phyloP scores from a whole-genome alignment of 331 rosid genomes.

The Ulmus americana region DNA sequence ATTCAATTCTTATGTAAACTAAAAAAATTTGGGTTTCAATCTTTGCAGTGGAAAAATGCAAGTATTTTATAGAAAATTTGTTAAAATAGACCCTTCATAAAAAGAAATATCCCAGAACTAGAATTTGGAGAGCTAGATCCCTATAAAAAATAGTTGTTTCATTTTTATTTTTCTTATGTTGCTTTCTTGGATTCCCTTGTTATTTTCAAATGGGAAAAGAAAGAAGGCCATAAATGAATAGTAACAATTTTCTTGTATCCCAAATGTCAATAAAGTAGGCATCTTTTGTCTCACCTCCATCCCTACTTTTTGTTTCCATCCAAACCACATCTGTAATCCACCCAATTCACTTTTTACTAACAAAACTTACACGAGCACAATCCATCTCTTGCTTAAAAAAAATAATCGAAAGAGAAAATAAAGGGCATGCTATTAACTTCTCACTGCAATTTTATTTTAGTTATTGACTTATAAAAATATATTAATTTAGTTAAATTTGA shows the following conservation, averaged over 20 bases:
- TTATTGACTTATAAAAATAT: too few species aligned
- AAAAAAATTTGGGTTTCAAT: too few species aligned
- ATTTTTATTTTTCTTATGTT: neutral
- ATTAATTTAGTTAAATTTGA: too few species aligned
- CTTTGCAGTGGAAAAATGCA: too few species aligned
- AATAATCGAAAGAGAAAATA: too few species aligned
- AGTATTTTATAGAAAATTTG: too few species aligned
- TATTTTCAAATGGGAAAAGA: slow-evolving; percentile 28
- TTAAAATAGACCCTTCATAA: neutral
- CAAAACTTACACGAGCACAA: too few species aligned
- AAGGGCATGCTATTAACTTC: too few species aligned
- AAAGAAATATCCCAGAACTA: slow-evolving; percentile 16
- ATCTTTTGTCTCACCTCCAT: neutral
- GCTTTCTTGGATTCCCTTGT: slow-evolving; percentile 44
- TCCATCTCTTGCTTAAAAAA: too few species aligned
- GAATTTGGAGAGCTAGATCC: slow-evolving; percentile 14
- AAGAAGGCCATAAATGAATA: neutral
- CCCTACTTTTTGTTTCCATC: slow-evolving; percentile 8
- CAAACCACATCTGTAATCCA: neutral
- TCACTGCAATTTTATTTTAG: too few species aligned
- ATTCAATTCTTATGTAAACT: too few species aligned
- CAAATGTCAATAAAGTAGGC: slow-evolving; percentile 34
- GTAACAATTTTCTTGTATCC: neutral
- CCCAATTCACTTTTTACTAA: neutral
- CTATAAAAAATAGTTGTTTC: neutral